Evolutionary conservation across 805 yeast genomes (phyloP).

Genomic region (Saccharomycodes ludwigii): DNA sequence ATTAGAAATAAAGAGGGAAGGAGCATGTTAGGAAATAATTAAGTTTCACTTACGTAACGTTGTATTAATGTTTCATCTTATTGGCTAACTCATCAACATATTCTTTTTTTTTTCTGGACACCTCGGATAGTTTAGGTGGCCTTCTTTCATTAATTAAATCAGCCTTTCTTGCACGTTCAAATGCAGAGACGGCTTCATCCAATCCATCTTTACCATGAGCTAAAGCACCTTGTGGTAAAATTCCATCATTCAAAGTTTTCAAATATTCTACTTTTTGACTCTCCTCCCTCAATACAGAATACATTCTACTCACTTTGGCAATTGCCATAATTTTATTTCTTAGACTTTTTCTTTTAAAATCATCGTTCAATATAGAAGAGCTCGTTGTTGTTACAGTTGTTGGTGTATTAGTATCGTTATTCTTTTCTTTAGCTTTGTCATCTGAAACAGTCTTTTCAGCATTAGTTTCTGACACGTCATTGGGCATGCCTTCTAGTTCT

Average conservation of each 20-base stretch:
- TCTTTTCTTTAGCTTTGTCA: constrained; percentile 16
- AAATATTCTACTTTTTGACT: constrained; percentile 75
- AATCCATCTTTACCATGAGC: constrained; percentile 76
- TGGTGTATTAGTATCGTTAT: not conserved
- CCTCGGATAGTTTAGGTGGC: constrained; percentile 67
- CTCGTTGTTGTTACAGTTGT: constrained; percentile 5
- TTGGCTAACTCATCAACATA: constrained; percentile 31
- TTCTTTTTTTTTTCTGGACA: constrained; percentile 31
- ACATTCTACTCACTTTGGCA: constrained; percentile 93
- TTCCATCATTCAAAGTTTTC: constrained; percentile 61
- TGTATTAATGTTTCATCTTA: no score
- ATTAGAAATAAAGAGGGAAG: no score
- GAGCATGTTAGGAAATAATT: no score
- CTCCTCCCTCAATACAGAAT: constrained; percentile 76
- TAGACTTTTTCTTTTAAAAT: constrained; percentile 40
- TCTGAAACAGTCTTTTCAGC: constrained; percentile 13
- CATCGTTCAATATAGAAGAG: no score
- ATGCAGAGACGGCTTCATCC: constrained; percentile 50
- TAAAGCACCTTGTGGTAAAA: constrained; percentile 74
- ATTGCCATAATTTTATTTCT: constrained; percentile 87
- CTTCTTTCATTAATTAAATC: constrained; percentile 78
- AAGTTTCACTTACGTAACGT: no score
- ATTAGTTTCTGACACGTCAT: constrained; percentile 3
- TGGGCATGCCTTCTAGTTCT: constrained; percentile 75
- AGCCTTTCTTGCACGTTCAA: constrained; percentile 72